A percentile compares a stretch with the other conserved stretches of the same genome.
Evolutionary conservation across 352 stramenopile species (phyloP).

Genomic region (Phytopythium sindhum): DNA sequence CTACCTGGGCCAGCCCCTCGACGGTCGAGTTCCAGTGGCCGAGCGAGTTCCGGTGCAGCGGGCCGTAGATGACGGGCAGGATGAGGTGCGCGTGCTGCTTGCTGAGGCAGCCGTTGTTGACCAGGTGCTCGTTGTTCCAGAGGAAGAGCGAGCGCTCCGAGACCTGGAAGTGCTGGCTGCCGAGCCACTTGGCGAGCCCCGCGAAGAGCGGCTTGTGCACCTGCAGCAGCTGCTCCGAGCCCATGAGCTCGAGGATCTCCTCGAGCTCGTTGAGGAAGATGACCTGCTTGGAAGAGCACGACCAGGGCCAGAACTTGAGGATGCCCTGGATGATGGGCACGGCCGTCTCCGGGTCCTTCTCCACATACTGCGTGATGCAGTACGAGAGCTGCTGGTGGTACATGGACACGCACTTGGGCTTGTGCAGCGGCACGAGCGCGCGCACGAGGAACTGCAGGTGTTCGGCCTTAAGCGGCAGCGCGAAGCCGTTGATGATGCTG

Average conservation of each 20-base stretch:
- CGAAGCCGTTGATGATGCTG: slow-evolving; percentile 99
- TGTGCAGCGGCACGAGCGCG: slow-evolving; percentile 98
- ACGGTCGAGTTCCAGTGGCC: slow-evolving; percentile 98
- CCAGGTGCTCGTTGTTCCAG: slow-evolving; percentile 99
- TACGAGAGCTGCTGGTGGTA: slow-evolving; percentile 99
- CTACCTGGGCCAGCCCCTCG: slow-evolving; percentile 88
- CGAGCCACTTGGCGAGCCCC: slow-evolving; percentile 86
- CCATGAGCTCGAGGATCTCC: slow-evolving; percentile 97
- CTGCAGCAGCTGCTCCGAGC: slow-evolving; percentile 70
- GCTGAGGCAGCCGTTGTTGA: slow-evolving; percentile 93
- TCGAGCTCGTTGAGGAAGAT: slow-evolving; percentile 99
- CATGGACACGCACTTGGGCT: slow-evolving; percentile 94
- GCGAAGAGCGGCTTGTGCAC: slow-evolving; percentile 80
- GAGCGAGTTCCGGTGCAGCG: slow-evolving; percentile 84
- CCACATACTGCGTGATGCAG: slow-evolving; percentile 99
- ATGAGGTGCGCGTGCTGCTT: slow-evolving; percentile 92
- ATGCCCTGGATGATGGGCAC: slow-evolving; percentile 94
- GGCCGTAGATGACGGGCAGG: slow-evolving; percentile 93
- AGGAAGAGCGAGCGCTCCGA: slow-evolving; percentile 97
- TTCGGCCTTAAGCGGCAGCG: slow-evolving; percentile 98
- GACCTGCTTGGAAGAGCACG: slow-evolving; percentile 92
- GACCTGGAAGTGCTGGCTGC: slow-evolving; percentile 95
- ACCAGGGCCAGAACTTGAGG: slow-evolving; percentile 96
- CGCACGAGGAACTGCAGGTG: slow-evolving; percentile 95
- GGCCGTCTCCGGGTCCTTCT: slow-evolving; percentile 98